phyloP scores from a whole-genome alignment of 495 filamentous ascomycete genomes.

The Annulohypoxylon moriforme region DNA sequence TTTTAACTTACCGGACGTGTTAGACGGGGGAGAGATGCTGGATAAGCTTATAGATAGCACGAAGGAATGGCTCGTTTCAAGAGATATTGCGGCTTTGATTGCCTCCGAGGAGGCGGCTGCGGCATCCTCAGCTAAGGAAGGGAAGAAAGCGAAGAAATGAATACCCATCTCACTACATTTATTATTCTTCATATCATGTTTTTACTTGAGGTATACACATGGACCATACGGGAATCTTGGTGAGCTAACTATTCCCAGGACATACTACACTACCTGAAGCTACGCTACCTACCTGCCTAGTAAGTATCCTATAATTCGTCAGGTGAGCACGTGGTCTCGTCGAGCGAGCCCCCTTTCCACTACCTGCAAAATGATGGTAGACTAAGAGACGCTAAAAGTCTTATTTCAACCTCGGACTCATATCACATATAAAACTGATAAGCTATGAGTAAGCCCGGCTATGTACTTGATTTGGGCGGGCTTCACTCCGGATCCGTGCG shows the following conservation, averaged over 20 bases:
- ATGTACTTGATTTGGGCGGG: neutral
- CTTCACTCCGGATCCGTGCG: neutral
- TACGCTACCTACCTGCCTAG: too few relatives aligned
- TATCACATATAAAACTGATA: neutral
- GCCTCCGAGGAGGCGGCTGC: slow-evolving; percentile 59
- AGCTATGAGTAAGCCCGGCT: neutral
- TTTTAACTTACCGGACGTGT: slow-evolving; percentile 83
- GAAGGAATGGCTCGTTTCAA: slow-evolving; percentile 78
- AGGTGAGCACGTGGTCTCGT: neutral
- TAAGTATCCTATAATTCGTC: neutral
- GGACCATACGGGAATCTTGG: neutral
- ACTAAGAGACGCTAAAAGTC: neutral
- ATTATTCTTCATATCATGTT: neutral
- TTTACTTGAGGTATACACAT: neutral
- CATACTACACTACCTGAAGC: neutral
- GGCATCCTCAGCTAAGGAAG: slow-evolving; percentile 30
- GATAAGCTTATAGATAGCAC: slow-evolving; percentile 86
- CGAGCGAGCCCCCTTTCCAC: neutral
- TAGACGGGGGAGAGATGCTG: slow-evolving; percentile 76
- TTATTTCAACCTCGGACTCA: neutral
- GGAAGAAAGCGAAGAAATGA: slow-evolving; percentile 51
- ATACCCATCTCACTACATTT: neutral
- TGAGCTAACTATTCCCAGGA: neutral
- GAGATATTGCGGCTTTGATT: slow-evolving; percentile 77
- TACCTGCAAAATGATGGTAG: neutral